Base-by-base conservation (phyloP, 176 grass and related monocot genomes). In the Eleusine indica region DNA sequence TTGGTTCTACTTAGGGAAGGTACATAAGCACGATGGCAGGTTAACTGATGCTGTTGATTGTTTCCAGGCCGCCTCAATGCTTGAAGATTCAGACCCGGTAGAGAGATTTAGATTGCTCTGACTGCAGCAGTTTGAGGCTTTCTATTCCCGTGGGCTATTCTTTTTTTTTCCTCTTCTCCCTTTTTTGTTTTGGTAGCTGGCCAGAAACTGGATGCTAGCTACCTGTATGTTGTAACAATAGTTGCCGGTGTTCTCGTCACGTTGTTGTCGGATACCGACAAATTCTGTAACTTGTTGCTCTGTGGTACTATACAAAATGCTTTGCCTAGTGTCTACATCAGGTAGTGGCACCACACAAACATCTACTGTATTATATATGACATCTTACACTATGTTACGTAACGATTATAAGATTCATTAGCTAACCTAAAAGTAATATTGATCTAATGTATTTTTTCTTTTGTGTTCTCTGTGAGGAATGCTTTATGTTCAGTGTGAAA, bases 1-100 rank as follows among this genome's bases (percentile, higher is more conserved):
- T 30, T 99, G 97, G 97, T 92, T 90, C 88, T 87, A 96, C 87
- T 80, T 99, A 47, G 97, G 97, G n/a, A 82, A 94, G 83, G 89
- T 99, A 29, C 93, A 99, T 74, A 85, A 80, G 80, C 89, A 92
- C 3, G 97, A 96, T 11, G 87, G 93, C 68, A 94, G 91, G 80
- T 18, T 85, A 78, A 71, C 76, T 68, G 97, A 99, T 2, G 97
- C 97, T 4, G 93, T 93, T 0, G 97, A 99, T 53, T 99, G 93
- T 81, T 99, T 99, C 74, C 97, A 96, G 77, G 97, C 91, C 0
- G 93, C 97, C 63, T 86, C 85, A 0, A 88, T 99, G 93, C 86
- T 99, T 1, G 93, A 94, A 75, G 97, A 99, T 71, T 92, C 93
- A 14, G 86, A 96, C 68, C 93, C 97, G 62, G 76, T 99, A 67